Evolutionary conservation across 805 yeast species (phyloP), one percentile per base, ranked within the genome.

Genomic region (Scheffersomyces stipitis): DNA sequence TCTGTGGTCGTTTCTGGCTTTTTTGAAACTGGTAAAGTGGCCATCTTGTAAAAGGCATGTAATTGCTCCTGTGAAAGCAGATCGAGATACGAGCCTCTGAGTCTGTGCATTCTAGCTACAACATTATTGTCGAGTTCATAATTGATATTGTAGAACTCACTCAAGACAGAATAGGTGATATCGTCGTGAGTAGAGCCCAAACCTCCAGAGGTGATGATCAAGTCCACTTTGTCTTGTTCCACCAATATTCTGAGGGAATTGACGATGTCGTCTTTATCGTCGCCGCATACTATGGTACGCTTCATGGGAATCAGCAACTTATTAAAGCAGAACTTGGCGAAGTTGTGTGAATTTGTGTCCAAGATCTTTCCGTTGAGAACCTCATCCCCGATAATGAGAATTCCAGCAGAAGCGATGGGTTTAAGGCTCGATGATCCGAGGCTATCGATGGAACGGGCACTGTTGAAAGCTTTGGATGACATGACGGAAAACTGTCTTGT

Each of bases 181-280:
- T 88, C 96, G 54, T 88, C 96, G 49, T 87, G 95, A 0, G 96
- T 88, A 4, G 95, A 86, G 0, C 96, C 96, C 40, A 88, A 86
- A 1, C 73, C 82, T 22, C 86, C 84, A 37, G 83, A 73, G 1
- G 95, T 86, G 15, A 85, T 75, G 5, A 85, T 72, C 30, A 86
- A 72, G 51, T 84, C 88, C 47, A 78, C 81, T 30, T 68, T 62
- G n/a, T 67, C 57, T 15, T 62, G 46, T 26, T 58, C 49, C 3
- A 55, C 48, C n/a, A 77, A 65, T 30, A 81, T 60, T 8, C 62
- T 50, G 15, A 85, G 58, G 0, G 81, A 75, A 10, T 69, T 69
- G 1, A 70, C 62, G 30, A 88, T 88, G 38, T 85, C 93, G 1
- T 60, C 51, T 37, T 72, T 75, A 30, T 83, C 87, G 59, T 88